Evolutionary conservation across 257 asterid genomes (phyloP), one percentile per base, ranked within the genome.

Genomic region (Ajuga chamaepitys): DNA sequence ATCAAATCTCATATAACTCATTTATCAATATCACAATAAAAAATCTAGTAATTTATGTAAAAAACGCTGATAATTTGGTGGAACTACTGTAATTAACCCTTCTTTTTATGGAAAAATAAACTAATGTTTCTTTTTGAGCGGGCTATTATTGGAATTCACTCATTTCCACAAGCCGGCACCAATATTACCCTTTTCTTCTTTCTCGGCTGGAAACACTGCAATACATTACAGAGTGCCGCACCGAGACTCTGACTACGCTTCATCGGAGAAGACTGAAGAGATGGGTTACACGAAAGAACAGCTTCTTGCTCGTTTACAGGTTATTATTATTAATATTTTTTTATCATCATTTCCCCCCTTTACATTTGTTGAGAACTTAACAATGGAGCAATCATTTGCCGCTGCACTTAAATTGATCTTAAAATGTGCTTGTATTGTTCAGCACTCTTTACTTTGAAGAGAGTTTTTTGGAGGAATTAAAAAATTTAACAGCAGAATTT

Each of bases 241-340:
- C 44, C 16, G 70, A 35, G 40, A 45, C 16, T 55, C 70, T 14
- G 28, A 10, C 72, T 74, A 66, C 74, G 72, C 38, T 35, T 74
- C 69, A 68, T 20, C 25, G 75, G 46, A 45, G 62, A 21, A 70
- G n/a, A n/a, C n/a, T n/a, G n/a, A n/a, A n/a, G 60, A 58, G 61
- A 89, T 87, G 95, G 85, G 84, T 14, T 73, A 53, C 63, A 76
- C 89, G 17, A 91, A 85, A 66, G 93, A 81, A 60, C 83, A 86
- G 63, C 73, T 91, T 59, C 83, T 91, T 28, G 20, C 77, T 61
- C 82, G 76, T 68, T 77, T 91, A 52, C 83, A 84, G 98, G 96
- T 85, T 42, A 13, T 5, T 30, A 52, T 17, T 25, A 22, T 28
- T 26, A 48, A 24, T 17, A 26, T 51, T 5, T n/a, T 3, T 11